Percentiles rank a stretch among this genome's conserved stretches.
These are phyloP conservation scores for Striga hermonthica DNA, from an alignment of 305 asterid species.

Conservation along the genomic window DNA sequence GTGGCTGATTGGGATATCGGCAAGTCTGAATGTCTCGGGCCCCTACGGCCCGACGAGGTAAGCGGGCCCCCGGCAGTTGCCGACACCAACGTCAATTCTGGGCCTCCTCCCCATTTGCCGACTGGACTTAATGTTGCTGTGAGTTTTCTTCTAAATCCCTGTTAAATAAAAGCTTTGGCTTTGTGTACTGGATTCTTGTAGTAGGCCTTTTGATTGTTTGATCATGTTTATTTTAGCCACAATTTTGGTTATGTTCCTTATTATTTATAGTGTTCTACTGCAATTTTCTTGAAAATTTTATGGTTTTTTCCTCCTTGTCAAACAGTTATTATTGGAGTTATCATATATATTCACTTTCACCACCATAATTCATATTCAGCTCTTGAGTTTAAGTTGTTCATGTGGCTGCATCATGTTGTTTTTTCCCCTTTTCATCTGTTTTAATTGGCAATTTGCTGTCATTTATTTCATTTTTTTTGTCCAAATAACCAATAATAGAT, in stretches of 20 bases:
- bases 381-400: background rate
- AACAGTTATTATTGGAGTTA: no score
- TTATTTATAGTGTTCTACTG: background rate
- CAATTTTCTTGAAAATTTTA: background rate
- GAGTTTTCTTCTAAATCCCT: conserved; percentile 36
- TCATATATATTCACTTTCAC: no score
- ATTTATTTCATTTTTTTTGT: conserved; percentile 23
- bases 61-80: conserved; percentile 37
- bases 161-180: background rate
- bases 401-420: background rate
- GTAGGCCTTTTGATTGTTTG: background rate
- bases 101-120: conserved; percentile 4
- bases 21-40: conserved; percentile 52
- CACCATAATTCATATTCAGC: background rate
- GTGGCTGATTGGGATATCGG: conserved; percentile 58
- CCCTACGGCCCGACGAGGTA: conserved; percentile 46
- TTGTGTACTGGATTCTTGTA: background rate
- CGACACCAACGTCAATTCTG: conserved; percentile 17
- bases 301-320: background rate
- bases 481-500: conserved; percentile 26
- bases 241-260: background rate
- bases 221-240: background rate
- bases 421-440: conserved; percentile 7
- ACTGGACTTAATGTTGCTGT: conserved; percentile 39
- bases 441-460: background rate